A percentile compares a stretch with the other conserved stretches of the same genome.
These are phyloP conservation scores for Penicillium mononematosum DNA, from an alignment of 495 filamentous ascomycete species.

Conservation along the genomic window DNA sequence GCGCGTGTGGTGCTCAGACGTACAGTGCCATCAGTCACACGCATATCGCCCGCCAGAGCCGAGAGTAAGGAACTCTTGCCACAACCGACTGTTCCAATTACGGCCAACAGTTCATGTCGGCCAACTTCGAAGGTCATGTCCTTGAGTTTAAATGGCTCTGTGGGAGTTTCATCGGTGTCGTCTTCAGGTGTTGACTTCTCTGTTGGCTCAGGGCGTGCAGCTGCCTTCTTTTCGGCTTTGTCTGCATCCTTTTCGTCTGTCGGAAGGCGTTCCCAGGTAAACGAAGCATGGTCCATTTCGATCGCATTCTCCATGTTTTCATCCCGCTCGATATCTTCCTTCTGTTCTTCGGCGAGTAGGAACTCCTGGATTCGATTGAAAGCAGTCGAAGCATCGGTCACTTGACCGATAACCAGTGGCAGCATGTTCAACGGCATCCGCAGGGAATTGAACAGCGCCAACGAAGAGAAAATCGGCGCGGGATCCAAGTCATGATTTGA, in stretches of 20 bases:
- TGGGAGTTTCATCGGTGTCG: slow-evolving; percentile 49
- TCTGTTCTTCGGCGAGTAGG: slow-evolving; percentile 77
- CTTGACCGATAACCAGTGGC: slow-evolving; percentile 82
- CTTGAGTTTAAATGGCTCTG: slow-evolving; percentile 79
- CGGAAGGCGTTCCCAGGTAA: slow-evolving; percentile 85
- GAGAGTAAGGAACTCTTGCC: slow-evolving; percentile 91
- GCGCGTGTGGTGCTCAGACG: slow-evolving; percentile 73
- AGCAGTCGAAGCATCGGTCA: slow-evolving; percentile 85
- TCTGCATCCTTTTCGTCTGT: slow-evolving; percentile 57
- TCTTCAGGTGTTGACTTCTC: slow-evolving; percentile 30
- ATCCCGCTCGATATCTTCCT: slow-evolving; percentile 68
- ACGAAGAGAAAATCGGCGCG: slow-evolving; percentile 83
- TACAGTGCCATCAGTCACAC: slow-evolving; percentile 70
- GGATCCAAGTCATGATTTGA: slow-evolving; percentile 68
- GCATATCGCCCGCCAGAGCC: slow-evolving; percentile 92
- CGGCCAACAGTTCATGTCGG: slow-evolving; percentile 79
- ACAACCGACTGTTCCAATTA: slow-evolving; percentile 88
- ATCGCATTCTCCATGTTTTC: slow-evolving; percentile 64
- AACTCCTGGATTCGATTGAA: slow-evolving; percentile 84
- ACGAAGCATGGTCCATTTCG: slow-evolving; percentile 69
- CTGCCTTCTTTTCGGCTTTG: slow-evolving; percentile 42
- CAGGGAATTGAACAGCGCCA: slow-evolving; percentile 89
- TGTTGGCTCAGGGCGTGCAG: slow-evolving; percentile 23
- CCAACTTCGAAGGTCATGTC: slow-evolving; percentile 73
- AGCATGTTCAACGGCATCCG: slow-evolving; percentile 87